Evolutionary conservation across 176 grass and related monocot species (phyloP), one percentile per base, ranked within the genome.

Genomic region (Otatea glauca): DNA sequence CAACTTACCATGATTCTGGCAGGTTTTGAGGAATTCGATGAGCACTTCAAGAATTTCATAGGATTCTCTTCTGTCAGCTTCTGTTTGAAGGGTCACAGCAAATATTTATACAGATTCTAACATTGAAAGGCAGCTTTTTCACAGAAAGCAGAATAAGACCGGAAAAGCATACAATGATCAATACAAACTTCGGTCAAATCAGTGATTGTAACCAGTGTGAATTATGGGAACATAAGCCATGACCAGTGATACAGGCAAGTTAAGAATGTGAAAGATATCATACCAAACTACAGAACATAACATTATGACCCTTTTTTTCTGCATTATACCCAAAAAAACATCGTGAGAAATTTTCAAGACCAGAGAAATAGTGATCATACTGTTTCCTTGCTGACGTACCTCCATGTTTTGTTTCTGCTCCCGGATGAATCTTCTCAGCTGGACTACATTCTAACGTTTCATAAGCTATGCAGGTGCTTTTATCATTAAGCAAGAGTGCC

Each of bases 31-130:
- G 47, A 27, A 84, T 41, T 27, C 3, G 2, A 50, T 18, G 20
- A 25, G 17, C 38, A 55, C n/a, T 44, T 56, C 20, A 51, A 75
- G 1, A 42, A 32, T 76, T 67, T 44, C 32, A 44, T 67, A 43
- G 21, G 65, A 59, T 70, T 71, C 50, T 59, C 13, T 60, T 66
- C 4, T 29, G 16, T 75, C 61, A 75, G 60, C 55, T 85, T 47
- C 35, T 44, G 5, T 44, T 65, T 41, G 21, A 72, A 72, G 20
- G 29, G 13, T 48, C 27, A 70, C 74, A 38, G 50, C 9, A 85
- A 72, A 86, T 86, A 8, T 86, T 54, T 24, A 44, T 25, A 41
- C 2, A 66, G 32, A 79, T 80, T 86, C 14, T 79, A 39, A 51
- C 14, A 73, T 70, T 73, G 56, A 29, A 54, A 73, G 21, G 29